Evolutionary conservation across 2,329 filamentous ascomycete species (phyloP).

Genomic region (Fusarium chuoi): DNA sequence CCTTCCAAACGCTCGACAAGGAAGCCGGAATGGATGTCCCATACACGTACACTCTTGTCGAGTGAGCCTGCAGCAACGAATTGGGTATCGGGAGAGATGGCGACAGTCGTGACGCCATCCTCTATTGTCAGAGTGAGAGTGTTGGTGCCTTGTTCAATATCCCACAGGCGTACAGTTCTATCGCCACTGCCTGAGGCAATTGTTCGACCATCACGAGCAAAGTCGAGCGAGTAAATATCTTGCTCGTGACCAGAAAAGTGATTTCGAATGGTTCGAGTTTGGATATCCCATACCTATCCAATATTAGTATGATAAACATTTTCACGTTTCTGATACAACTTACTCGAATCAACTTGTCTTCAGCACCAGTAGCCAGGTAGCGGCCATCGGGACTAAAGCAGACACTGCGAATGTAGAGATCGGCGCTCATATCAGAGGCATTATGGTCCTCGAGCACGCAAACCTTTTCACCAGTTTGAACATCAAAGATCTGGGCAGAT

Average conservation of each 20-base stretch:
- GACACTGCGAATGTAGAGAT: slow-evolving; percentile 96
- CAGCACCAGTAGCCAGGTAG: slow-evolving; percentile 93
- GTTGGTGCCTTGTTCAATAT: slow-evolving; percentile 85
- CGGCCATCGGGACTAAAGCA: slow-evolving; percentile 98
- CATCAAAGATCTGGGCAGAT: slow-evolving; percentile 99
- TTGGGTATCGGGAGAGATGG: slow-evolving; percentile 94
- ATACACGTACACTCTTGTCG: slow-evolving; percentile 97
- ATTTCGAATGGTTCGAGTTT: slow-evolving; percentile 82
- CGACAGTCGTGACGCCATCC: slow-evolving; percentile 96
- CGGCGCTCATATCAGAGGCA: slow-evolving; percentile 81
- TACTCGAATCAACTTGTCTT: slow-evolving; percentile 96
- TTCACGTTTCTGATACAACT: slow-evolving; percentile 49
- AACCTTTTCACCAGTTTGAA: slow-evolving; percentile 85
- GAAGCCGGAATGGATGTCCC: slow-evolving; percentile 88
- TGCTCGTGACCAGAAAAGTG: slow-evolving; percentile 98
- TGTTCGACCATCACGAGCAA: slow-evolving; percentile 89
- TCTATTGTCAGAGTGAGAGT: slow-evolving; percentile 91
- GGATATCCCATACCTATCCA: slow-evolving; percentile 91
- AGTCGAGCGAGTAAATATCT: slow-evolving; percentile 97
- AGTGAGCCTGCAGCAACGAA: slow-evolving; percentile 94
- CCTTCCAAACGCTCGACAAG: slow-evolving; percentile 93
- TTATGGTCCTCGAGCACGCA: slow-evolving; percentile 90
- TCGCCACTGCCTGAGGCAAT: slow-evolving; percentile 97
- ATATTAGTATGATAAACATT: slow-evolving; percentile 18
- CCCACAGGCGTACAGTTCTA: slow-evolving; percentile 94